Evolutionary conservation across 202 grass and related monocot species (phyloP), one percentile per base, ranked within the genome.

Genomic region (Sporobolus alterniflorus): DNA sequence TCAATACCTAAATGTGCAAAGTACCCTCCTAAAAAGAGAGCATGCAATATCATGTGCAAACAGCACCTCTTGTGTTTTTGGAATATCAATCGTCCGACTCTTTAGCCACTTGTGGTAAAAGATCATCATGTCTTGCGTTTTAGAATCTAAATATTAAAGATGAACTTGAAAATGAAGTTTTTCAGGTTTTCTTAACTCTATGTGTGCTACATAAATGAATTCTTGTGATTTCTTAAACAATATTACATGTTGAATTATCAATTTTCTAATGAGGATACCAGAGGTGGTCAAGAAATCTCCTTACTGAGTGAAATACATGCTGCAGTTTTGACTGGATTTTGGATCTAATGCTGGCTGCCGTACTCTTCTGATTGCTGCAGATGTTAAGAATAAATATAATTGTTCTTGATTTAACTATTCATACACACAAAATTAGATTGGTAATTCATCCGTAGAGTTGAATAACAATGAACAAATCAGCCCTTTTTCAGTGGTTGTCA

Each of bases 291-390:
- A 28, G 25, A 12, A 59, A 59, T 59, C 22, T 59, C 64, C 20
- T 34, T 57, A 32, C 70, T 67, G 16, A 3, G 17, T 74, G 65
- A 54, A 73, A 83, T 75, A 67, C 29, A 48, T 59, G 26, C 29
- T 40, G 31, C 20, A 57, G 7, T 26, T 18, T 24, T 14, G 10
- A 59, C 22, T 12, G 55, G n/a, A 25, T 56, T 24, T 20, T 40
- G 28, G 68, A n/a, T n/a, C n/a, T n/a, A n/a, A n/a, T n/a, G n/a
- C n/a, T n/a, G n/a, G n/a, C n/a, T n/a, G n/a, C n/a, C n/a, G n/a
- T 51, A 43, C 20, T 48, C 26, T n/a, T 12, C 40, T 71, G 12
- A 47, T 54, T 18, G 22, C 47, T 33, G 25, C 62, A 62, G 32
- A 59, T 32, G 28, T 8, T 39, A 50, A 50, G 31, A 71, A 32